Conservation (phyloP, 192 early-diverging fungal genomes). For the Mortierella hygrophila region DNA sequence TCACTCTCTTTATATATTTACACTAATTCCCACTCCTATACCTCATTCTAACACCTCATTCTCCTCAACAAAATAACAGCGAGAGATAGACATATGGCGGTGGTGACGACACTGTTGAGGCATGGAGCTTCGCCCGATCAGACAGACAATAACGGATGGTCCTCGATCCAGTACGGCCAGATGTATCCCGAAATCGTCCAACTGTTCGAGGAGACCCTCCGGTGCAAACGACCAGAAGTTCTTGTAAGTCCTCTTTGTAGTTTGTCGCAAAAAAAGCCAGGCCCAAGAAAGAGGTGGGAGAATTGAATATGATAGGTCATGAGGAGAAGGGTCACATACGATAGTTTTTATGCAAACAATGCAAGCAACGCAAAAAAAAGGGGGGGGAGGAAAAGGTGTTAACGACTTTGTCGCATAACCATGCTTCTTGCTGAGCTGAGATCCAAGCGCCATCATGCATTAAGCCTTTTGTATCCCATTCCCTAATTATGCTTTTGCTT, state of each 20-base stretch:
- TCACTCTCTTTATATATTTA: neutral
- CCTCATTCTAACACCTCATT: neutral
- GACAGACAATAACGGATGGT: constrained; percentile 76
- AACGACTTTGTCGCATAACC: neutral
- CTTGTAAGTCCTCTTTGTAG: constrained; percentile 39
- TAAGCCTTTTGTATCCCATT: neutral
- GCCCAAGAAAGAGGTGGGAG: too few species aligned
- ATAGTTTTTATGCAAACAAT: neutral
- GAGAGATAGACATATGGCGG: constrained; percentile 70
- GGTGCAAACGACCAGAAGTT: constrained; percentile 59
- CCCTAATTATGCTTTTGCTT: neutral
- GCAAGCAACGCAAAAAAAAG: constrained; percentile 1
- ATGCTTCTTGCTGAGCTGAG: neutral
- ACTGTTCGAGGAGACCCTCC: constrained; percentile 65
- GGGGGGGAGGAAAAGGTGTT: neutral
- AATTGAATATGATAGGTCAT: neutral
- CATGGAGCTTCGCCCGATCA: constrained; percentile 67
- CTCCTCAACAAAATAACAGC: constrained; percentile 32
- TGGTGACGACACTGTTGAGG: constrained; percentile 64
- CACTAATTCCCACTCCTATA: neutral
- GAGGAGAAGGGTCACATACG: neutral
- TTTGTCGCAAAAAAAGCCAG: neutral
- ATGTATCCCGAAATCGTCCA: constrained; percentile 69
- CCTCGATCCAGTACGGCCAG: constrained; percentile 72
- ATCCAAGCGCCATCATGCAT: neutral